Base-by-base conservation (phyloP, 2,329 filamentous ascomycete genomes). In the Fusarium bactridioides region DNA sequence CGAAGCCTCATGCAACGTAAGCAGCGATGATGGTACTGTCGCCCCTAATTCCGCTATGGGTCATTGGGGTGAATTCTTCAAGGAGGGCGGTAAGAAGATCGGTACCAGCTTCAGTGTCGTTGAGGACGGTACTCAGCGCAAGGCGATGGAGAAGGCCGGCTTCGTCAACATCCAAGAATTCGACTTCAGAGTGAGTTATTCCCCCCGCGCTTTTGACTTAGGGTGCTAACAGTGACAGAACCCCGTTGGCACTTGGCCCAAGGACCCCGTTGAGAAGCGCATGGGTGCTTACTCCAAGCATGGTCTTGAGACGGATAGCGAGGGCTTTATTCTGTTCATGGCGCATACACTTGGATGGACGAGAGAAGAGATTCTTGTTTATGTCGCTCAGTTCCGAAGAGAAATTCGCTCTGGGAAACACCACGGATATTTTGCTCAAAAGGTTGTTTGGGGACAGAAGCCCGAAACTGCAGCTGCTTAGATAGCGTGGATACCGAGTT, bases 401-500 rank as follows among this genome's bases (percentile, higher is more conserved):
- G 80, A 81, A 47, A 69, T 81, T 5, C 65, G 76, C 0, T 72
- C 72, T 4, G 74, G 72, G 1, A 78, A 79, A 45, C 51, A 78
- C n/a, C 79, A 80, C 37, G 71, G 76, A 0, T 81, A 79, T 27
- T 80, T 79, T 53, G 64, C 61, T 11, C 73, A 80, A 23, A 78
- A 78, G 55, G 76, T 76, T 3, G 77, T 80, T 10, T 80, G 74
- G 72, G 75, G 75, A 4, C 75, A 74, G 5, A 90, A 87, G 33
- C 74, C 73, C 1, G 58, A 51, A 2, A 35, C 16, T 35, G 21
- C 48, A 1, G 12, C n/a, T 25, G 12, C 2, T 15, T 51, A 25
- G 11, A 7, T 11, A 3, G 9, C 12, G 2, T 15, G 7, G 12
- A 19, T 4, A 10, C 4, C 1, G 7, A 4, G 4, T 11, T 0